Base-by-base conservation (phyloP, 202 grass and related monocot genomes). In the Bolboschoenoplectus hybrid region DNA sequence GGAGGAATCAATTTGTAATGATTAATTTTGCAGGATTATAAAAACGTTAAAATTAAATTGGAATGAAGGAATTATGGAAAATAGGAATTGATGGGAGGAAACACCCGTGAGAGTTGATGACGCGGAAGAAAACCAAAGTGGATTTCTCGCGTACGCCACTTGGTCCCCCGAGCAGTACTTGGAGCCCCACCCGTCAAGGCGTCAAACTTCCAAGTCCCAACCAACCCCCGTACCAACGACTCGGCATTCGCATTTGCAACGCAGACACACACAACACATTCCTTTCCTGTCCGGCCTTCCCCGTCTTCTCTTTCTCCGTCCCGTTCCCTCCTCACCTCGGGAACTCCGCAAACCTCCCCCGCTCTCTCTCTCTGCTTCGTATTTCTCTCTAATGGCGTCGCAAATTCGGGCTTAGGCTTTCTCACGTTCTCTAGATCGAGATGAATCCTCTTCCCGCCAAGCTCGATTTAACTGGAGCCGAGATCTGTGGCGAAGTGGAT, bases 381-480 rank as follows among this genome's bases (percentile, higher is more conserved):
- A 46, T 14, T 64, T 81, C 43, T 56, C 51, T 57, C 63, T 12
- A 55, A 81, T 84, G 63, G 47, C 47, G 32, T 10, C 9, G 4
- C 12, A 8, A 19, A n/a, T 69, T 67, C 44, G 13, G 66, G 12
- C 63, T 11, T 84, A 84, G 63, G 44, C 52, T 86, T 35, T 52
- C 16, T 1, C 0, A n/a, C 2, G 66, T 66, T 9, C 44, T 34
- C 55, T 17, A 17, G 6, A 63, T 77, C 51, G 35, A 17, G 34
- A 78, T 86, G 69, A 78, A 79, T 86, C 79, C 17, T 65, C 44
- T 78, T 77, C 51, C 81, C 81, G 47, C 81, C 13, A 35, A 61
- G 75, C 63, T 95, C 67, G 89, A 98, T 63, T 86, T 94, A 79
- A 82, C 85, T 67, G 91, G 91, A 80, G 96, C 93, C 53, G 91